Evolutionary conservation across 306 rosid genomes (phyloP).

Genomic region (Sechiopsis laciniata): DNA sequence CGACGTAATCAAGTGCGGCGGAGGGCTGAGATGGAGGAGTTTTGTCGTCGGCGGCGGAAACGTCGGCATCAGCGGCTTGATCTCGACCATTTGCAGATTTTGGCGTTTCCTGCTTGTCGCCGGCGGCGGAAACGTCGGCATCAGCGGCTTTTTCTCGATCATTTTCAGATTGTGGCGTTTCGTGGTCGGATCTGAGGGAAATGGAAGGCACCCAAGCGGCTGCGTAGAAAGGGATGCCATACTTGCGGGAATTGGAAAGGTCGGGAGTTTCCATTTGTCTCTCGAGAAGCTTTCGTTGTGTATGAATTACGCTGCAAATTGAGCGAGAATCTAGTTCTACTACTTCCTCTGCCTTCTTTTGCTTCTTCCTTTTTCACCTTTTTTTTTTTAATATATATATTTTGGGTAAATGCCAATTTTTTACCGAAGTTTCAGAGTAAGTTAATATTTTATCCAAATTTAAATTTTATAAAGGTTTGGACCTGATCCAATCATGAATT

Average conservation of each 20-base stretch:
- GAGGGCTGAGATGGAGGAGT: constrained; percentile 21
- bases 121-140: constrained; percentile 29
- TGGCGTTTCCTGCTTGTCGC: no score
- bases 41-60: constrained; percentile 26
- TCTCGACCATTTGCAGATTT: not conserved
- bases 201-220: constrained; percentile 54
- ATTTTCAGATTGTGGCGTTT: not conserved
- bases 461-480: no score
- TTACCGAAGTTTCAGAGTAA: no score
- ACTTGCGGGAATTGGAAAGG: constrained; percentile 50
- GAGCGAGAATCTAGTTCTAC: no score
- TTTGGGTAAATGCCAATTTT: no score
- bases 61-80: constrained; percentile 28
- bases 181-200: constrained; percentile 26
- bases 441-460: no score
- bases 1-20: constrained; percentile 27
- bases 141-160: constrained; percentile 28
- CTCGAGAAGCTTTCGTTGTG: not conserved
- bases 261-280: constrained; percentile 34
- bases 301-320: not conserved
- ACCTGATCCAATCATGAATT: no score
- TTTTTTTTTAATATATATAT: no score
- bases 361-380: constrained; percentile 33
- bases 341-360: no score
- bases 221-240: constrained; percentile 77